These are phyloP conservation scores for Kurtzmaniella quercitrusa DNA, from an alignment of 1,139 yeast genomes.

Conservation along the genomic window DNA sequence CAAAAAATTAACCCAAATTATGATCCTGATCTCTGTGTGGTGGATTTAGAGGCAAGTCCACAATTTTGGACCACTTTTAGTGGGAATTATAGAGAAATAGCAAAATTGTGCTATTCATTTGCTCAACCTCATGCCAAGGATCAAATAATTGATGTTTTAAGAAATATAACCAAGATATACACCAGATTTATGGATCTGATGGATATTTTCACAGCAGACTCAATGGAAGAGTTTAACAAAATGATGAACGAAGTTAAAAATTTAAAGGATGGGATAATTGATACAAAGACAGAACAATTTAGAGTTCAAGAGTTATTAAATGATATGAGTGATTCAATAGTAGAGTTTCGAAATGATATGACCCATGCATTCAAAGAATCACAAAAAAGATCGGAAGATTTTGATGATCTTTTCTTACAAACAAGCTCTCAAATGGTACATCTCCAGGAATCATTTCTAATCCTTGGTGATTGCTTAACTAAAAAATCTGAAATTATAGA, in stretches of 20 bases:
- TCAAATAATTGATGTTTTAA: slow-evolving; percentile 41
- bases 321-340: too few species aligned
- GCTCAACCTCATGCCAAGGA: slow-evolving; percentile 51
- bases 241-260: background rate
- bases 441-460: too few species aligned
- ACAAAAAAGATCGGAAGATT: too few species aligned
- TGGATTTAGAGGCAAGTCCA: slow-evolving; percentile 36
- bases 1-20: slow-evolving; percentile 9
- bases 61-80: slow-evolving; percentile 63
- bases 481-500: too few species aligned
- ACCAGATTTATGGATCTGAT: background rate
- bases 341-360: too few species aligned
- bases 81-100: slow-evolving; percentile 50
- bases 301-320: too few species aligned
- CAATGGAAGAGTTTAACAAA: background rate
- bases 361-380: too few species aligned
- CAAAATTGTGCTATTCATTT: slow-evolving; percentile 46
- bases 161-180: slow-evolving; percentile 26
- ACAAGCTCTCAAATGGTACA: too few species aligned
- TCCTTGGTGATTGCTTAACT: too few species aligned
- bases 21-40: slow-evolving; percentile 29
- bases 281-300: too few species aligned
- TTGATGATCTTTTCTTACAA: too few species aligned
- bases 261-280: background rate
- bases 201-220: background rate